phyloP scores from a whole-genome alignment of 352 stramenopile genomes.

The Globisporangium orthogonon region DNA sequence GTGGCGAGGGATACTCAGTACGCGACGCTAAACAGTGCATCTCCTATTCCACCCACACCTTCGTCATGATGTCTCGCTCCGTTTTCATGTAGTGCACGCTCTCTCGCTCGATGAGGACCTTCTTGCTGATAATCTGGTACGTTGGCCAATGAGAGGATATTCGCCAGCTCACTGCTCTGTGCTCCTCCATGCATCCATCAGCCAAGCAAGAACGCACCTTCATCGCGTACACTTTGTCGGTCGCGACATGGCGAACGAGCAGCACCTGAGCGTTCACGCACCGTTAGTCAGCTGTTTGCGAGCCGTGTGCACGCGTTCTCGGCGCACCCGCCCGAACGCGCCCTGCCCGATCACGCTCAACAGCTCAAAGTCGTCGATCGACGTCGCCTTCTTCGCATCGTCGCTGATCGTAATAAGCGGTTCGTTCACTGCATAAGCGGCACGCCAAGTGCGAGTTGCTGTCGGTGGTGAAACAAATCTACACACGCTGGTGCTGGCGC shows the following conservation, averaged over 20 bases:
- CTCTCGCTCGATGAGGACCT: conserved; percentile 73
- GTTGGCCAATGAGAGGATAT: too few relatives aligned
- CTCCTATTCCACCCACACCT: conserved; percentile 18
- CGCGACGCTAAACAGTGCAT: neutral
- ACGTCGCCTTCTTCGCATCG: conserved; percentile 35
- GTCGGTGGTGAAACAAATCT: neutral
- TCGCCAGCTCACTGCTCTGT: too few relatives aligned
- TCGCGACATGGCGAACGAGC: conserved; percentile 57
- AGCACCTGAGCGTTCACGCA: conserved; percentile 37
- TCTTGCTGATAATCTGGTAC: conserved; percentile 80
- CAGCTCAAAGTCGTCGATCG: conserved; percentile 95
- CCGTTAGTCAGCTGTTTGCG: neutral
- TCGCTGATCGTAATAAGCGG: neutral
- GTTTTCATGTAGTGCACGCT: conserved; percentile 76
- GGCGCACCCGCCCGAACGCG: conserved; percentile 57
- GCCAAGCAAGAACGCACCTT: conserved; percentile 33
- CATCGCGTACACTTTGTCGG: conserved; percentile 68
- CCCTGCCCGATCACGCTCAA: conserved; percentile 94
- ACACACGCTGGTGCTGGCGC: conserved; percentile 1
- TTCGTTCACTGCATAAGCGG: too few relatives aligned
- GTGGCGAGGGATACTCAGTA: too few relatives aligned
- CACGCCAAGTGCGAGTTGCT: too few relatives aligned
- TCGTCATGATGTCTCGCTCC: conserved; percentile 84
- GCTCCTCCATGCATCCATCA: too few relatives aligned
- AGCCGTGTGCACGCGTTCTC: neutral